Conservation (phyloP, 805 yeast genomes). For the Barnettozyma botsteinii region DNA sequence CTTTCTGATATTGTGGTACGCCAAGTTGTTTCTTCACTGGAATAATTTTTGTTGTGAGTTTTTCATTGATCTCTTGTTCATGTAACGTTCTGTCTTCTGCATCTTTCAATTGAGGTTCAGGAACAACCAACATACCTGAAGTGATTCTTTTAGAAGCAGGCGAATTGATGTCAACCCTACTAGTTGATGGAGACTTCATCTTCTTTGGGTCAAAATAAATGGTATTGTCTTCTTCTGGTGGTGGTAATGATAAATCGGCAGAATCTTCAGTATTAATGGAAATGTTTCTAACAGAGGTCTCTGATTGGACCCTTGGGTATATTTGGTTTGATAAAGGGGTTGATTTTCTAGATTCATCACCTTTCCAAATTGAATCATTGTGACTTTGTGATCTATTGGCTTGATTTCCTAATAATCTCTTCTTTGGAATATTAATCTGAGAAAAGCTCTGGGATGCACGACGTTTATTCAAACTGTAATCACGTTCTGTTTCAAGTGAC, state of each 20-base stretch:
- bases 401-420: constrained; percentile 10
- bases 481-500: constrained; percentile 17
- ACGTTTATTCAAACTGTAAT: constrained; percentile 15
- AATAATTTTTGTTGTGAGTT: constrained; percentile 18
- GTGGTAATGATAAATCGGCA: constrained; percentile 28
- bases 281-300: constrained; percentile 20
- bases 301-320: constrained; percentile 25
- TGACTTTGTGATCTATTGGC: constrained; percentile 1
- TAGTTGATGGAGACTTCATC: constrained; percentile 13
- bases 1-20: neutral
- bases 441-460: constrained; percentile 21
- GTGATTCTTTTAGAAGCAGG: constrained; percentile 33
- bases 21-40: constrained; percentile 14
- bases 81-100: constrained; percentile 33
- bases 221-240: constrained; percentile 21
- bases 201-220: constrained; percentile 23
- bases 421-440: constrained; percentile 24
- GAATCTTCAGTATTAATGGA: constrained; percentile 28
- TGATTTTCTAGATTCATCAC: constrained; percentile 25
- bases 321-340: constrained; percentile 37
- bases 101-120: constrained; percentile 38
- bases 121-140: constrained; percentile 39
- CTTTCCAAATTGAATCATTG: constrained; percentile 15
- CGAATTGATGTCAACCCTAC: constrained; percentile 12
- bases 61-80: constrained; percentile 31